Evolutionary conservation across 2,329 filamentous ascomycete genomes (phyloP).

Genomic region (Leptoxyphium fumago): DNA sequence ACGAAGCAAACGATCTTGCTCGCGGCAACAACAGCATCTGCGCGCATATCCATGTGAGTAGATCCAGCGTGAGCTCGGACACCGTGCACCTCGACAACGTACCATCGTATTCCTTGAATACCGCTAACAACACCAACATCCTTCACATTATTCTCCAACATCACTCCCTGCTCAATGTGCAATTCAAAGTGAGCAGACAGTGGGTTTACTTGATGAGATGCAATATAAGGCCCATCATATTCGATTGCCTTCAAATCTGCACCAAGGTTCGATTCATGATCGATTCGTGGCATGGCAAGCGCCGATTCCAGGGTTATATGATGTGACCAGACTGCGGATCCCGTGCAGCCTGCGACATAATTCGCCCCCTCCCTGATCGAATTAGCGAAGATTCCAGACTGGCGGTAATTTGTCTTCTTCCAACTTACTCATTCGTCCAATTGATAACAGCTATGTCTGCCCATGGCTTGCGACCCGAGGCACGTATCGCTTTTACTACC

Average conservation of each 20-base stretch:
- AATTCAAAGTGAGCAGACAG: conserved; percentile 16
- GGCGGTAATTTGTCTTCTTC: too few species aligned
- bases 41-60: conserved; percentile 14
- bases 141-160: conserved; percentile 9
- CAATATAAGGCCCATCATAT: conserved; percentile 18
- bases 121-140: conserved; percentile 12
- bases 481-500: conserved; percentile 14
- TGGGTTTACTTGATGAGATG: conserved; percentile 10
- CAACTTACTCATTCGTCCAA: conserved; percentile 15
- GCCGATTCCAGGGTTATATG: conserved; percentile 12
- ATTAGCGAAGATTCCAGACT: too few species aligned
- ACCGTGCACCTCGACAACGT: conserved; percentile 18
- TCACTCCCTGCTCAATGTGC: conserved; percentile 13
- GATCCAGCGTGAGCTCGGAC: conserved; percentile 22
- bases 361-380: conserved; percentile 11
- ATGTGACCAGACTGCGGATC: conserved; percentile 13
- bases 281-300: conserved; percentile 11
- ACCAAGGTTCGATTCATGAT: conserved; percentile 11
- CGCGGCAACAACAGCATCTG: conserved; percentile 13
- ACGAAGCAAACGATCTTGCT: conserved; percentile 13
- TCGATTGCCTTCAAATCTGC: conserved; percentile 18
- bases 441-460: conserved; percentile 15
- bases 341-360: conserved; percentile 9
- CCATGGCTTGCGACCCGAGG: conserved; percentile 15
- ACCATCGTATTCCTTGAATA: conserved; percentile 15